These are phyloP conservation scores for Arctostaphylos glauca DNA, from an alignment of 148 eudicot genomes.

Conservation along the genomic window DNA sequence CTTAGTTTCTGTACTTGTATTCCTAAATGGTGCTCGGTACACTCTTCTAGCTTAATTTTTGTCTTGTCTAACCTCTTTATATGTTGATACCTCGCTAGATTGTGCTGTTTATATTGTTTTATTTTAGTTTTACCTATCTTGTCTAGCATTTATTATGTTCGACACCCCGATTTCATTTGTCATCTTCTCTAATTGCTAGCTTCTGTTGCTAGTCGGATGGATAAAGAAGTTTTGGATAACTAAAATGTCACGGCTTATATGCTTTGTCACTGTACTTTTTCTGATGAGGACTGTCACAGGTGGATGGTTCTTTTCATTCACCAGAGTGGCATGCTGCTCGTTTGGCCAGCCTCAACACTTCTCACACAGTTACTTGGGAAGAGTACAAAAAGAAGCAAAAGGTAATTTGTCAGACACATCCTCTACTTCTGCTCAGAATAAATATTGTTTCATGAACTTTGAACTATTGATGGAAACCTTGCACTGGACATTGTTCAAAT, in stretches of 20 bases:
- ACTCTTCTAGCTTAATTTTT: neutral
- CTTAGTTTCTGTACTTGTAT: neutral
- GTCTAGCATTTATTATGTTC: neutral
- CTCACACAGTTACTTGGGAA: slow-evolving; percentile 98
- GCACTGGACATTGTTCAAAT: neutral
- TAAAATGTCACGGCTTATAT: neutral
- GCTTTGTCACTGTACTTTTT: slow-evolving; percentile 25
- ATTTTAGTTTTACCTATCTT: neutral
- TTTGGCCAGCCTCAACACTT: slow-evolving; percentile 91
- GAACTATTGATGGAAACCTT: neutral
- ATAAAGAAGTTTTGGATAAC: neutral
- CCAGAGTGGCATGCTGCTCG: slow-evolving; percentile 99
- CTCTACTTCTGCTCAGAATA: neutral
- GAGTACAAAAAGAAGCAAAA: slow-evolving; percentile 94
- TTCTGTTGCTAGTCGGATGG: neutral
- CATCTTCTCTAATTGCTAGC: neutral
- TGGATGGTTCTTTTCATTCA: slow-evolving; percentile 99
- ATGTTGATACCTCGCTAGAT: neutral
- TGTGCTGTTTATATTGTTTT: neutral
- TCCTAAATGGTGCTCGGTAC: neutral
- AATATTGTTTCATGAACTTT: neutral
- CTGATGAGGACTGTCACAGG: slow-evolving; percentile 95
- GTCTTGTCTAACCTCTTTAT: neutral
- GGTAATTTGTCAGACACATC: slow-evolving; percentile 42
- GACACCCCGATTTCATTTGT: neutral